Evolutionary conservation across 768 basidiomycete genomes (phyloP), one percentile per base, ranked within the genome.

Genomic region (Termitomyces sp.): DNA sequence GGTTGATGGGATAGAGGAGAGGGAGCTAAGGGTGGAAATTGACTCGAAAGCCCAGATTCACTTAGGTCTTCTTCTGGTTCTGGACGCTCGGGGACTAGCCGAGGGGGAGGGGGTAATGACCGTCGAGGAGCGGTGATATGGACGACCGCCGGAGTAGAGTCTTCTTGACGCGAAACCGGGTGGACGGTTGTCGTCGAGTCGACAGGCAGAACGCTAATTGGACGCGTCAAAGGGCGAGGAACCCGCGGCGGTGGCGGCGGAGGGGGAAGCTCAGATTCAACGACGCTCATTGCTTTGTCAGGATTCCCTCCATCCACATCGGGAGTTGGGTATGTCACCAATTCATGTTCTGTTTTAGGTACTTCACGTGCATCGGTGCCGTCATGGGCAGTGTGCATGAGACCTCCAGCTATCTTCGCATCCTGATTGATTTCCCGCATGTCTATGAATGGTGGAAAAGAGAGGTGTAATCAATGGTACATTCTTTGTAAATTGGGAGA

Each of bases 401-500:
- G 46, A 60, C 4, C 45, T 30, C 46, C 43, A 54, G 35, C 43
- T 48, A 43, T 36, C 49, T 35, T 47, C 54, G 54, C 13, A 52
- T 48, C 55, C 50, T 48, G 57, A 55, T 33, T 55, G 53, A 55
- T 28, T 54, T 59, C 38, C 45, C 42, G 58, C 60, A 51, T 47
- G 61, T 62, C 63, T 66, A 64, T 47, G 53, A 49, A 46, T 43
- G 28, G 56, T 42, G 45, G 46, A 59, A 61, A 55, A 58, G 32
- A 46, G 22, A 57, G 49, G 48, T 36, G 53, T 36, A 68, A 73
- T 72, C 70, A 74, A 73, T 62, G 44, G 61, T 66, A 60, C 58
- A 61, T 66, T 65, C 55, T 54, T 49, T 57, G 50, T 59, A 56
- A 50, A 40, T 53, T 47, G 51, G 55, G 56, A 63, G 53, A 66